phyloP scores from a whole-genome alignment of 2,329 filamentous ascomycete genomes.

The Cadophora gregata region DNA sequence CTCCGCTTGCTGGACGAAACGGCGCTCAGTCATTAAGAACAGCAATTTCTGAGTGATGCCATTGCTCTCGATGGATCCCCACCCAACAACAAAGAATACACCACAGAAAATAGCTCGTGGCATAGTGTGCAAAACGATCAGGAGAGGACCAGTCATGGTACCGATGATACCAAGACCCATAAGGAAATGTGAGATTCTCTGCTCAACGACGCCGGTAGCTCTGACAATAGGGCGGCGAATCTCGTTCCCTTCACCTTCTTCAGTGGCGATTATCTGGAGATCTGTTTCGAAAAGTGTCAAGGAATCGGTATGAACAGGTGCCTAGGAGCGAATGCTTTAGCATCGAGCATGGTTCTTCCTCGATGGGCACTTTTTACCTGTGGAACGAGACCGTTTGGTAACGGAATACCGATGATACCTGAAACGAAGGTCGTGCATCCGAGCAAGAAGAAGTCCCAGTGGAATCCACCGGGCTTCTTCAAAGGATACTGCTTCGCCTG shows the following conservation, averaged over 20 bases:
- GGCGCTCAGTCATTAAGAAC: constrained; percentile 55
- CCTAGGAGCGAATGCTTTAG: constrained; percentile 45
- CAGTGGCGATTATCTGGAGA: constrained; percentile 48
- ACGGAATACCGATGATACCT: constrained; percentile 57
- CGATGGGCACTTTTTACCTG: constrained; percentile 39
- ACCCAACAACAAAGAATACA: constrained; percentile 64
- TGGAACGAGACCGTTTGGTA: constrained; percentile 64
- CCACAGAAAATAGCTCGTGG: constrained; percentile 60
- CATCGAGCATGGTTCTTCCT: not conserved
- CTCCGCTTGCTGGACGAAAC: constrained; percentile 13
- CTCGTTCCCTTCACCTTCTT: constrained; percentile 48
- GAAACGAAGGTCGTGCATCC: constrained; percentile 60
- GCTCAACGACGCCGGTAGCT: constrained; percentile 58
- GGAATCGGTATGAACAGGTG: constrained; percentile 63
- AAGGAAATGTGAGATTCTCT: constrained; percentile 60
- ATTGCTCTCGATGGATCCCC: constrained; percentile 57
- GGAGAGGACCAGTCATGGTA: constrained; percentile 61
- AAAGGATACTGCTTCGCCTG: constrained; percentile 62
- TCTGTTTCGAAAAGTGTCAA: constrained; percentile 51
- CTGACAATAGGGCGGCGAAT: constrained; percentile 52
- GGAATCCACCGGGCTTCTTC: constrained; percentile 60
- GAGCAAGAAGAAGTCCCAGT: constrained; percentile 61
- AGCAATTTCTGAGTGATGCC: constrained; percentile 58
- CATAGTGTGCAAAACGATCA: constrained; percentile 59
- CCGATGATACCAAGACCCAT: constrained; percentile 60